Evolutionary conservation across 305 asterid genomes (phyloP).

Genomic region (Ajuga reptans): DNA sequence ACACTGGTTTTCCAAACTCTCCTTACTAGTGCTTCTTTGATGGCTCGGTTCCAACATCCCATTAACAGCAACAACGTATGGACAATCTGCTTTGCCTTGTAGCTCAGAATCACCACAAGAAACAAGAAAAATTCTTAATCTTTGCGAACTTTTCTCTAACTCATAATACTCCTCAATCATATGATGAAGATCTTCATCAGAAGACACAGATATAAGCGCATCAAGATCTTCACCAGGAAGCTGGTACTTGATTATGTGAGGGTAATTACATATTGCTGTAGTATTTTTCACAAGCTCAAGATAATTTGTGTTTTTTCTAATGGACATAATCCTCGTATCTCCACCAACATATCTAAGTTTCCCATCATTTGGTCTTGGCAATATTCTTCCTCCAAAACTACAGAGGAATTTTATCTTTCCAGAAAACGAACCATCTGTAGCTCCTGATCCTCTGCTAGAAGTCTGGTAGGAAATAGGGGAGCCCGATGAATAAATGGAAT

Average conservation of each 20-base stretch:
- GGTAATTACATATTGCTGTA: slow-evolving; percentile 49
- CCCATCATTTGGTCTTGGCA: slow-evolving; percentile 81
- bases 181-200: slow-evolving; percentile 83
- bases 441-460: slow-evolving; percentile 29
- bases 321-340: slow-evolving; percentile 73
- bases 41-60: slow-evolving; percentile 48
- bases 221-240: slow-evolving; percentile 94
- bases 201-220: slow-evolving; percentile 75
- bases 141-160: slow-evolving; percentile 55
- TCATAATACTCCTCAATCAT: slow-evolving; percentile 92
- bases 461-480: slow-evolving; percentile 36
- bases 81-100: slow-evolving; percentile 46
- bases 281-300: slow-evolving; percentile 61
- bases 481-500: slow-evolving; percentile 28
- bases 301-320: slow-evolving; percentile 45
- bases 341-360: slow-evolving; percentile 89
- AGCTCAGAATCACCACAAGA: slow-evolving; percentile 48
- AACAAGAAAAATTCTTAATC: slow-evolving; percentile 65
- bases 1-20: slow-evolving; percentile 42
- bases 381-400: slow-evolving; percentile 80
- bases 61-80: slow-evolving; percentile 68
- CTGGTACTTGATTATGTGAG: slow-evolving; percentile 76
- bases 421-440: slow-evolving; percentile 30
- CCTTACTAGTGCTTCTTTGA: slow-evolving; percentile 58
- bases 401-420: slow-evolving; percentile 72